A percentile compares a stretch with the other conserved stretches of the same genome.
Evolutionary conservation across 2,329 filamentous ascomycete genomes (phyloP).

Genomic region (Fusarium sp.): DNA sequence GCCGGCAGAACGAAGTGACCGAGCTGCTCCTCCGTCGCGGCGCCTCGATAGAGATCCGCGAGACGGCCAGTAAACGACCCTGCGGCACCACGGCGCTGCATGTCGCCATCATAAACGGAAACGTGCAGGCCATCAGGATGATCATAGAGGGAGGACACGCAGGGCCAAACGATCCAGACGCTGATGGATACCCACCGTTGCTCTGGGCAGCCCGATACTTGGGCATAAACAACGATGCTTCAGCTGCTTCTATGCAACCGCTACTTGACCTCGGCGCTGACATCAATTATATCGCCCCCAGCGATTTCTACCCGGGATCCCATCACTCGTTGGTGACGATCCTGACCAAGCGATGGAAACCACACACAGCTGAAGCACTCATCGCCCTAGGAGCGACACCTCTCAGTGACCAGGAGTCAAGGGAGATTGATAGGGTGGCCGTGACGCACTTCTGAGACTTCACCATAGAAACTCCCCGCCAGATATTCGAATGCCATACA

Average conservation of each 20-base stretch:
- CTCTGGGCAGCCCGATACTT: conserved; percentile 23
- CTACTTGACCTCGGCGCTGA: conserved; percentile 27
- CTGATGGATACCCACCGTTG: conserved; percentile 20
- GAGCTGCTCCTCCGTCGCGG: conserved; percentile 17
- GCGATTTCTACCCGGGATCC: background rate
- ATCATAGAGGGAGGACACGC: conserved; percentile 16
- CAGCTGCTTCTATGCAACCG: background rate
- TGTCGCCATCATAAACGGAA: conserved; percentile 16
- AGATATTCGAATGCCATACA: background rate
- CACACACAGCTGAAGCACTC: conserved; percentile 13
- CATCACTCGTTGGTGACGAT: conserved; percentile 1
- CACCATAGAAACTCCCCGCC: background rate
- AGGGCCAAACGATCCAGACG: conserved; percentile 23
- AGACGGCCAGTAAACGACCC: background rate
- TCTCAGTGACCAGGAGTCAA: background rate
- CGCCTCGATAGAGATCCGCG: conserved; percentile 21
- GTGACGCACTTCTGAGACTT: background rate
- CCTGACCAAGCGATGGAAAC: conserved; percentile 3
- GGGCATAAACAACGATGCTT: background rate
- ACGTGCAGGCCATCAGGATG: conserved; percentile 4
- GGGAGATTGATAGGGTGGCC: background rate
- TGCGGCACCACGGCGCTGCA: conserved; percentile 26
- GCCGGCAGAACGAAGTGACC: background rate
- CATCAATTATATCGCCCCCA: conserved; percentile 18
- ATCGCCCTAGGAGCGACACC: background rate